Percentiles rank a stretch among this genome's conserved stretches.
These are phyloP conservation scores for Cadophora luteo-olivacea DNA, from an alignment of 2,329 filamentous ascomycete genomes.

Conservation along the genomic window DNA sequence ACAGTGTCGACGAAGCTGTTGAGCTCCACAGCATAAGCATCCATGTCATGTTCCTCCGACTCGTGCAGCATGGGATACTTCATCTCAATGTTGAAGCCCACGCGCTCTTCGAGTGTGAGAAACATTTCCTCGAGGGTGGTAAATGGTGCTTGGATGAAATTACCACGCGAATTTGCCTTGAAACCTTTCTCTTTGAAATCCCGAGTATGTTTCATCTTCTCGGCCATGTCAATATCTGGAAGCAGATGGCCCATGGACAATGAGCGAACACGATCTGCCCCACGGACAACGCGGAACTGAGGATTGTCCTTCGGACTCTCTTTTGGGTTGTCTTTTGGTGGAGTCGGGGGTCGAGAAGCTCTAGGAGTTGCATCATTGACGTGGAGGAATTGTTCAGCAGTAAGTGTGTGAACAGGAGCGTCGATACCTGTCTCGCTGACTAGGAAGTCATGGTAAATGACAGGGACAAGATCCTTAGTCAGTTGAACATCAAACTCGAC, in stretches of 20 bases:
- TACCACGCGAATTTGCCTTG: slow-evolving; percentile 93
- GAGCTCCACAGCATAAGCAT: slow-evolving; percentile 92
- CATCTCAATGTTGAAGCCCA: slow-evolving; percentile 98
- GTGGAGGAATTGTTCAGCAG: slow-evolving; percentile 93
- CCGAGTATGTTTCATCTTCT: slow-evolving; percentile 96
- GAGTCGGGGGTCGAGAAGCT: slow-evolving; percentile 54
- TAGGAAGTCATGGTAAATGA: slow-evolving; percentile 98
- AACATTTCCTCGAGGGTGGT: slow-evolving; percentile 95
- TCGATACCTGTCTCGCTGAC: slow-evolving; percentile 98
- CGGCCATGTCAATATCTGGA: slow-evolving; percentile 54
- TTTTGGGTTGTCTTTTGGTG: slow-evolving; percentile 40
- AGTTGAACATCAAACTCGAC: slow-evolving; percentile 89
- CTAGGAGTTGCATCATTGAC: slow-evolving; percentile 62
- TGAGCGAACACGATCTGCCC: slow-evolving; percentile 44
- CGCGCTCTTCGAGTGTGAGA: slow-evolving; percentile 76
- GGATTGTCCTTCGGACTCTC: slow-evolving; percentile 19
- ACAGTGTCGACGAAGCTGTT: slow-evolving; percentile 98
- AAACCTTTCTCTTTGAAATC: slow-evolving; percentile 95
- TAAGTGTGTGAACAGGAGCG: slow-evolving; percentile 93
- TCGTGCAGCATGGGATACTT: slow-evolving; percentile 99
- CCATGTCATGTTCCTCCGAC: slow-evolving; percentile 94
- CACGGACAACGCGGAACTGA: slow-evolving; percentile 36
- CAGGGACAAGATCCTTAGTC: slow-evolving; percentile 97
- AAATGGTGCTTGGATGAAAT: slow-evolving; percentile 95
- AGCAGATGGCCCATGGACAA: slow-evolving; percentile 42